Evolutionary conservation across 371 early-diverging fungal species (phyloP).

Genomic region (Actinomortierella wolfii): DNA sequence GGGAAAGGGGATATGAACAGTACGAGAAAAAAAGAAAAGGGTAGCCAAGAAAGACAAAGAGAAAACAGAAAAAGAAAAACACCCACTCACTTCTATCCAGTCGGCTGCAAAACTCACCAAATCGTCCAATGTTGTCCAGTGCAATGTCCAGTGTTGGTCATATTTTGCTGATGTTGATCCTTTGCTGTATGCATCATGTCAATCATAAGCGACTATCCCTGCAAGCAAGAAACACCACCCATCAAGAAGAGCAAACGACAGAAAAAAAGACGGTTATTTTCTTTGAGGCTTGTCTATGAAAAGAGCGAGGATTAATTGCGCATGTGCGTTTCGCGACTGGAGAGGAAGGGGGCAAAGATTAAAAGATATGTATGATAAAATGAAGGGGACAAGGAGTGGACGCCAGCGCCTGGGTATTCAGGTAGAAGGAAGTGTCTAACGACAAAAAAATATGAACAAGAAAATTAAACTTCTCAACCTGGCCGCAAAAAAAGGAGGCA

Average conservation of each 20-base stretch:
- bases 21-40: not conserved
- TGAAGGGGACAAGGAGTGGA: not conserved
- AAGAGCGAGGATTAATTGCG: no score
- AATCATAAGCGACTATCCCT: no score
- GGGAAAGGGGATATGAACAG: not conserved
- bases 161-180: no score
- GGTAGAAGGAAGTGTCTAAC: not conserved
- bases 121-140: no score
- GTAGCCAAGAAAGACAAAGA: constrained; percentile 2
- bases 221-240: no score
- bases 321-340: not conserved
- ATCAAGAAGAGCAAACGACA: no score
- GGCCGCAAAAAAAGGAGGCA: no score
- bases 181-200: no score
- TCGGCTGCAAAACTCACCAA: no score
- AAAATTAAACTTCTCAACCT: not conserved
- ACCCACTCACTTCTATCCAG: not conserved
- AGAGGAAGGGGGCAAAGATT: not conserved
- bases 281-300: no score
- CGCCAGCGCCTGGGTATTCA: not conserved
- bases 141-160: no score
- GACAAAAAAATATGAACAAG: not conserved
- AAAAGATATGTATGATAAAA: not conserved
- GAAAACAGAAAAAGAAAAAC: constrained; percentile 11
- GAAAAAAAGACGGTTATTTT: no score